These are phyloP conservation scores for Paramecium sonneborni DNA, from an alignment of 73 alveolate species.

Conservation along the genomic window DNA sequence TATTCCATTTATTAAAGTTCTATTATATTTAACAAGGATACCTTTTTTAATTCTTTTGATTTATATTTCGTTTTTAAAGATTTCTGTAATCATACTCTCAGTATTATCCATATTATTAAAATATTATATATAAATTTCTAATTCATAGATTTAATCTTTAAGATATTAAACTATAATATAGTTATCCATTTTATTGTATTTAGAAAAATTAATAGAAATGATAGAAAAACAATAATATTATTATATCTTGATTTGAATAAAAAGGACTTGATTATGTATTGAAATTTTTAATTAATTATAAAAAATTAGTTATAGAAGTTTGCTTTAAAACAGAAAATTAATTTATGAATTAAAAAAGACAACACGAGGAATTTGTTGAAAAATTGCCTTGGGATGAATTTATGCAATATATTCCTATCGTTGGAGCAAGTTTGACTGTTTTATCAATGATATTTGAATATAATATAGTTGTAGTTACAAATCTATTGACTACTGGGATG, in stretches of 20 bases:
- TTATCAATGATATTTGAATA: background rate
- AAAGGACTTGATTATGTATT: no score
- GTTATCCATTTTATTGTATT: no score
- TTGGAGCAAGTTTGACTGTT: constrained; percentile 1
- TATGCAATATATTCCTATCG: background rate
- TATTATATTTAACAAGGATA: background rate
- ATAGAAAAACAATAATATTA: background rate
- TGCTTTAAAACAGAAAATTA: background rate
- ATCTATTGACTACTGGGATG: background rate
- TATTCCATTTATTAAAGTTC: background rate
- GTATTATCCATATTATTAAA: background rate
- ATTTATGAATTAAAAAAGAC: background rate
- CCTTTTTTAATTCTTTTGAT: constrained; percentile 41
- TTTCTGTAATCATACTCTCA: background rate
- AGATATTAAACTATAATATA: no score
- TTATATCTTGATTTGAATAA: no score
- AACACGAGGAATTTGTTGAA: background rate
- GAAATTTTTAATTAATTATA: no score
- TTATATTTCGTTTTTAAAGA: constrained; percentile 37
- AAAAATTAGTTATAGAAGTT: background rate
- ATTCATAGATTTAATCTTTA: background rate
- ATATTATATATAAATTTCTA: background rate
- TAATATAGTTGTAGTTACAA: background rate
- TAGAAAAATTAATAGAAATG: background rate
- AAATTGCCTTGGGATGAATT: constrained; percentile 9